Percentiles rank a stretch among this genome's conserved stretches.
These are phyloP conservation scores for Buddleja alternifolia DNA, from an alignment of 257 asterid genomes.

Conservation along the genomic window DNA sequence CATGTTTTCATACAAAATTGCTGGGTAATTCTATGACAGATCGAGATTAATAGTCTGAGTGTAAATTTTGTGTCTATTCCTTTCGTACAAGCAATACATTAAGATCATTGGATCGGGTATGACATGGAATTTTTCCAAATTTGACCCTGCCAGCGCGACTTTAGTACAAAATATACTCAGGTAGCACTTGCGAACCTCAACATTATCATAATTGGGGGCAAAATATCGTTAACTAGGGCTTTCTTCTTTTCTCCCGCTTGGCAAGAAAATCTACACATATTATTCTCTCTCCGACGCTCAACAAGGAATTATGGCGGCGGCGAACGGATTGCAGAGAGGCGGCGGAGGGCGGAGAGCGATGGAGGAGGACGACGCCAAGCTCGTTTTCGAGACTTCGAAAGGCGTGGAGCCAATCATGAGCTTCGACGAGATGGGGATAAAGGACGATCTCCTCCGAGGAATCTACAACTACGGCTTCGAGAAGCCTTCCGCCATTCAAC, in stretches of 20 bases:
- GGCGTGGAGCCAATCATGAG: constrained; percentile 85
- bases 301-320: constrained; percentile 51
- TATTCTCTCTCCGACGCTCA: constrained; percentile 29
- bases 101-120: too few relatives aligned
- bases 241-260: constrained; percentile 18
- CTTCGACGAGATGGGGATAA: constrained; percentile 89
- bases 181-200: too few relatives aligned
- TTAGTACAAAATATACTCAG: too few relatives aligned
- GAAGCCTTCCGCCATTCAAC: constrained; percentile 94
- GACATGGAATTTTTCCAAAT: too few relatives aligned
- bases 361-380: constrained; percentile 65
- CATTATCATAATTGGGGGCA: constrained; percentile 16
- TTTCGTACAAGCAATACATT: too few relatives aligned
- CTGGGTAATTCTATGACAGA: too few relatives aligned
- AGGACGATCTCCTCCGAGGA: constrained; percentile 80
- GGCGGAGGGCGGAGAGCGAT: constrained; percentile 45
- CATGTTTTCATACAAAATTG: too few relatives aligned
- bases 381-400: constrained; percentile 77
- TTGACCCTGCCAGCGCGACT: too few relatives aligned
- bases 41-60: too few relatives aligned
- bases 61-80: too few relatives aligned
- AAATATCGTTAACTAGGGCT: constrained; percentile 33
- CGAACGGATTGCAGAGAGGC: constrained; percentile 46
- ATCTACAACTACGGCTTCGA: constrained; percentile 85
- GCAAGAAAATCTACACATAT: not conserved